phyloP scores from a whole-genome alignment of 257 asterid species.

The Scutellaria barbata region DNA sequence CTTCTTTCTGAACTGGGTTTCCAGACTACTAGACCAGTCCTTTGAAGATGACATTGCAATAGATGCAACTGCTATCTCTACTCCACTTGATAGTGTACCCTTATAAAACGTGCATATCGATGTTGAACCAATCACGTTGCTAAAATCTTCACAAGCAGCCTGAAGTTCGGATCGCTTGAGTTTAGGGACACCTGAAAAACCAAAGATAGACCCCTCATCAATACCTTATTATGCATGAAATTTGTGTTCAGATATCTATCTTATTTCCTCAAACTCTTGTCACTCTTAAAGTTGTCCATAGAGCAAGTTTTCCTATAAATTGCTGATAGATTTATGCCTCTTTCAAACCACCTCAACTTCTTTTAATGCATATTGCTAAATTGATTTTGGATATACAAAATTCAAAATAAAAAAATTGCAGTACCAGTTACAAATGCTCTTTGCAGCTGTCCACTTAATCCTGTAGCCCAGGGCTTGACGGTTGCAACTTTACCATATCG shows the following conservation, averaged over 20 bases:
- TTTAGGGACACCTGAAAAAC: constrained; percentile 76
- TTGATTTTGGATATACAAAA: background rate
- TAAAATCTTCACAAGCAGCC: constrained; percentile 92
- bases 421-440: constrained; percentile 84
- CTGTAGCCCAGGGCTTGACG: constrained; percentile 93
- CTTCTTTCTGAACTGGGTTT: constrained; percentile 78
- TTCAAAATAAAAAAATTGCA: background rate
- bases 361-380: background rate
- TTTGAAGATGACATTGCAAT: constrained; percentile 57
- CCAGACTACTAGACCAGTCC: constrained; percentile 77
- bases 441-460: constrained; percentile 95
- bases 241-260: background rate
- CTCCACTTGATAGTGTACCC: constrained; percentile 88
- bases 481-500: constrained; percentile 63
- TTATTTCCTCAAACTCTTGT: background rate
- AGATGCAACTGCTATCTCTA: constrained; percentile 86
- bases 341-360: background rate
- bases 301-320: background rate
- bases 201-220: background rate
- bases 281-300: background rate
- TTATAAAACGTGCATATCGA: constrained; percentile 69
- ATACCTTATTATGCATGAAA: background rate
- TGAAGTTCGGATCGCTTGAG: constrained; percentile 80
- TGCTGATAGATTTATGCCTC: background rate
- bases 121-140: constrained; percentile 79